These are phyloP conservation scores for Fusarium subglutinans DNA, from an alignment of 2,329 filamentous ascomycete genomes.

Conservation along the genomic window DNA sequence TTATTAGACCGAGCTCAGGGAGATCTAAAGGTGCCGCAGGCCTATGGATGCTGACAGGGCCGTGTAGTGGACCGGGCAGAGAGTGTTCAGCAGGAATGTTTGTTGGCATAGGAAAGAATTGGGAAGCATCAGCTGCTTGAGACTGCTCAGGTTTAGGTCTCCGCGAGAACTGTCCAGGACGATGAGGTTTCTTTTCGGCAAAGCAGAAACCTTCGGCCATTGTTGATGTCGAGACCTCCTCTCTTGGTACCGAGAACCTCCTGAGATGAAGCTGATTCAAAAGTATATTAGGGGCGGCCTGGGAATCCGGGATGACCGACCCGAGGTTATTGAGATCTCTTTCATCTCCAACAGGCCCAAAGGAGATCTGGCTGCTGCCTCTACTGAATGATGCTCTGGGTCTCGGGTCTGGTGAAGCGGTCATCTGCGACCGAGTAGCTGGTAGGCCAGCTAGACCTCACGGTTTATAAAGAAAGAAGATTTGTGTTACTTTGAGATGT, in stretches of 20 bases:
- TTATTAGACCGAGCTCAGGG: constrained; percentile 25
- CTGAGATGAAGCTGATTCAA: not conserved
- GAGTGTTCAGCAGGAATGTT: not conserved
- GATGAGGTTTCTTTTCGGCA: constrained; percentile 27
- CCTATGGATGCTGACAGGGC: not conserved
- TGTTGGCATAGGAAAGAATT: not conserved
- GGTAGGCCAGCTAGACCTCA: not conserved
- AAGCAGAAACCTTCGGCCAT: constrained; percentile 40
- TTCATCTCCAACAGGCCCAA: constrained; percentile 9
- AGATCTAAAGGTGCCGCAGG: constrained; percentile 21
- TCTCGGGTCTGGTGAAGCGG: not conserved
- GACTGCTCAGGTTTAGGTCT: constrained; percentile 19
- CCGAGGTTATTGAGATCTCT: constrained; percentile 10
- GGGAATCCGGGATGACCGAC: constrained; percentile 20
- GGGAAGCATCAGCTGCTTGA: not conserved
- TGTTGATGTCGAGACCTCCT: constrained; percentile 34
- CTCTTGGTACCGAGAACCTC: constrained; percentile 19
- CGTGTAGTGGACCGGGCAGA: not conserved
- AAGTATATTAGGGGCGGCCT: not conserved
- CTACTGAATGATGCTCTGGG: not conserved
- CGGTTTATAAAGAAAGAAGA: not conserved
- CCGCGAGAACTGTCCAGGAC: constrained; percentile 36
- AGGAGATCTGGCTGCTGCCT: constrained; percentile 10
- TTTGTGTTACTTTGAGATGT: not conserved
- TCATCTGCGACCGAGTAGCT: not conserved